Base-by-base conservation (phyloP, 768 basidiomycete species). In the Leccinellum luteum region DNA sequence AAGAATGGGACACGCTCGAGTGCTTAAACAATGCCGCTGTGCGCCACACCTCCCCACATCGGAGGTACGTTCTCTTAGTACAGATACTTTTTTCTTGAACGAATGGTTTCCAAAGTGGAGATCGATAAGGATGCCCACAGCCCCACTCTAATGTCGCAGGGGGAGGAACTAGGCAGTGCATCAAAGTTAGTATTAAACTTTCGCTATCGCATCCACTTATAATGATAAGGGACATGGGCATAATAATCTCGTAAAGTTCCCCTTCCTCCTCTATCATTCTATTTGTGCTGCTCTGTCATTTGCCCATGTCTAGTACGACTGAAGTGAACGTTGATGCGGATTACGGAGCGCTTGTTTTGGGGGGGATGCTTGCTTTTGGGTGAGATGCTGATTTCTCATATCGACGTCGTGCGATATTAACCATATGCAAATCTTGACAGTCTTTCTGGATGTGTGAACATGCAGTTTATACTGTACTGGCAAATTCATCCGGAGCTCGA, bases 381-480 rank as follows among this genome's bases (percentile, higher is more conserved):
- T 59, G 38, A 59, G 21, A 23, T 38, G 1, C 4, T 31, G 2
- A 10, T 10, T 35, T 30, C 25, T 13, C 19, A 32, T 19, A 41
- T 45, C 6, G 19, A 10, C 14, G 8, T 35, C 14, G 2, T 27
- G 5, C 2, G 12, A 30, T 12, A 21, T 41, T 35, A 23, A 56
- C 47, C 38, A 15, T 23, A 48, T 13, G 28, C 14, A 13, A 48
- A 35, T 35, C 21, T 25, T 35, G 17, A 17, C 48, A 68, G 68
- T 47, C 60, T 68, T 35, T 68, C 67, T 3, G 67, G 67, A 55
- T 69, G 68, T 27, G 59, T 67, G 27, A 63, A 52, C 28, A 60
- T 70, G 60, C 67, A 68, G 55, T 68, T 63, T 32, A 41, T 68
- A n/a, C 31, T 70, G 44, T 70, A 67, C 32, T 70, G 48, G 59